These are phyloP conservation scores for Didymella arachidicola DNA, from an alignment of 2,329 filamentous ascomycete genomes.

Conservation along the genomic window DNA sequence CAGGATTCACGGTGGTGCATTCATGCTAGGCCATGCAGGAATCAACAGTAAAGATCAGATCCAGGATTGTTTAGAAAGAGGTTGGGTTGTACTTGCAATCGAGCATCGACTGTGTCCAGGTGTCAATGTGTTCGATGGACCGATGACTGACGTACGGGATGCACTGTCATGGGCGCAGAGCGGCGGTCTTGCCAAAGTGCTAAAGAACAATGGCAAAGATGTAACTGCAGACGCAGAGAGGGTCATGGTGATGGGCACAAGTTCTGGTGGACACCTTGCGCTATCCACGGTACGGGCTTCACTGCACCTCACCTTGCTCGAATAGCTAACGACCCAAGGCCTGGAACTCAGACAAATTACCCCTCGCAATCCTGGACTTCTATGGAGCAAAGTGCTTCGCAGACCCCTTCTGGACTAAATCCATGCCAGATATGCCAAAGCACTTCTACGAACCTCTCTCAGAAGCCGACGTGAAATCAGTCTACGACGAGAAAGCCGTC, in stretches of 20 bases:
- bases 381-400: conserved; percentile 27
- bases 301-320: no score
- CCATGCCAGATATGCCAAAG: conserved; percentile 15
- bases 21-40: conserved; percentile 24
- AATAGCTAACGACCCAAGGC: conserved; percentile 8
- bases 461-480: neutral
- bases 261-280: conserved; percentile 23
- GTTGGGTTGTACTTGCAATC: conserved; percentile 21
- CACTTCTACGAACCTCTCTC: conserved; percentile 6
- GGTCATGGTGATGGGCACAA: conserved; percentile 25
- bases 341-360: conserved; percentile 10
- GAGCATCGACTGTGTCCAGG: conserved; percentile 29
- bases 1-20: conserved; percentile 27
- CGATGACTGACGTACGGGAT: conserved; percentile 25
- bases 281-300: conserved; percentile 16
- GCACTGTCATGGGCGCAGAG: conserved; percentile 21
- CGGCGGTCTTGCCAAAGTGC: conserved; percentile 12
- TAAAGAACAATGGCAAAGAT: neutral
- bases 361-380: conserved; percentile 25
- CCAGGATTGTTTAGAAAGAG: conserved; percentile 19
- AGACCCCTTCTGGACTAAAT: conserved; percentile 22
- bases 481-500: conserved; percentile 15
- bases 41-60: conserved; percentile 27
- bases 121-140: conserved; percentile 22
- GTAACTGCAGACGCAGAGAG: conserved; percentile 8